phyloP scores from a whole-genome alignment of 2,329 filamentous ascomycete genomes.

The Penicillium fuscoglaucum region DNA sequence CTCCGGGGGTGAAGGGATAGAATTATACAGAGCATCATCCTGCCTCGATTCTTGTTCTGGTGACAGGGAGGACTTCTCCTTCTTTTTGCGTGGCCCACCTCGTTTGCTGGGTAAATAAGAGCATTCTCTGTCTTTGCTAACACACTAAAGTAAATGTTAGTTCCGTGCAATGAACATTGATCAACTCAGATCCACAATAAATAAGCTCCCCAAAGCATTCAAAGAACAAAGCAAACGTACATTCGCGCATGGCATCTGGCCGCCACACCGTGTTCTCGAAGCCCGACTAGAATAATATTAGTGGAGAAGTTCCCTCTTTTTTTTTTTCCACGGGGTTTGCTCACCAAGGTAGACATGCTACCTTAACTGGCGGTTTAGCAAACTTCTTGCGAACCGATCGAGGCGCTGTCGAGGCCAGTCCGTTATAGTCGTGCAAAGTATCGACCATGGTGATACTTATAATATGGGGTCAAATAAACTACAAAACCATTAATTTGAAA shows the following conservation, averaged over 20 bases:
- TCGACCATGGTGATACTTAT: slow-evolving; percentile 22
- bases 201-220: neutral
- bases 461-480: neutral
- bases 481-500: slow-evolving; percentile 4
- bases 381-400: slow-evolving; percentile 45
- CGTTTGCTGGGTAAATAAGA: slow-evolving; percentile 47
- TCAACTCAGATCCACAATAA: neutral
- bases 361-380: slow-evolving; percentile 47
- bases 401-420: slow-evolving; percentile 26
- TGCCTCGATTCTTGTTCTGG: slow-evolving; percentile 24
- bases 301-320: slow-evolving; percentile 4
- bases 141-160: slow-evolving; percentile 34
- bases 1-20: slow-evolving; percentile 24
- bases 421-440: slow-evolving; percentile 24
- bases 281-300: slow-evolving; percentile 36
- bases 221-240: slow-evolving; percentile 32
- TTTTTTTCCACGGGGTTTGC: slow-evolving; percentile 9
- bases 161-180: neutral
- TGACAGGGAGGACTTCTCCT: slow-evolving; percentile 27
- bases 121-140: slow-evolving; percentile 42
- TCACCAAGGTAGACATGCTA: slow-evolving; percentile 48
- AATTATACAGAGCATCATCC: slow-evolving; percentile 24
- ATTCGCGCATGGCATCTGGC: slow-evolving; percentile 46
- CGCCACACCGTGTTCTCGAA: slow-evolving; percentile 47
- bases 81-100: slow-evolving; percentile 47